Percentiles rank a stretch among this genome's conserved stretches.
These are phyloP conservation scores for Saraca asoca DNA, from an alignment of 331 rosid genomes.

Conservation along the genomic window DNA sequence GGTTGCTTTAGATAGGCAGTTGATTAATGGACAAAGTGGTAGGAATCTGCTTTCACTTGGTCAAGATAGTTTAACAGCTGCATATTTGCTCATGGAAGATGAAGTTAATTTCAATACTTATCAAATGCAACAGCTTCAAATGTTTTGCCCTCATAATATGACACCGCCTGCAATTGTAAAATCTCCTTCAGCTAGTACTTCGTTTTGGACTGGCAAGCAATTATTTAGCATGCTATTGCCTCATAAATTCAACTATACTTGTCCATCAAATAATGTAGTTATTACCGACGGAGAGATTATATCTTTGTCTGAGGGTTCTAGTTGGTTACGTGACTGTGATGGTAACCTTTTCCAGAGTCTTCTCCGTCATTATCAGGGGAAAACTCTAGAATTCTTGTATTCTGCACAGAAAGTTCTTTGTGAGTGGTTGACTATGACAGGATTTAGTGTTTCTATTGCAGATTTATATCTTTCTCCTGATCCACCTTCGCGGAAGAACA, in stretches of 20 bases:
- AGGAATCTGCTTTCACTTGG: constrained; percentile 78
- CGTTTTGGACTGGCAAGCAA: constrained; percentile 85
- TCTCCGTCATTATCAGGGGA: constrained; percentile 48
- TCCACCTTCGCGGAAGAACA: constrained; percentile 56
- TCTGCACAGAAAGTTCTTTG: constrained; percentile 78
- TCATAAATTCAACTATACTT: constrained; percentile 56
- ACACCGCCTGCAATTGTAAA: constrained; percentile 59
- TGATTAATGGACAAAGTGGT: constrained; percentile 87
- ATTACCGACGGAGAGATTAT: constrained; percentile 65
- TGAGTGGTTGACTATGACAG: constrained; percentile 86
- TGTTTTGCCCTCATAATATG: constrained; percentile 49
- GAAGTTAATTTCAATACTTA: constrained; percentile 47
- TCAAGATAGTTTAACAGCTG: constrained; percentile 92
- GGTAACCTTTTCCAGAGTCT: constrained; percentile 68
- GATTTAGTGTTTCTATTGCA: constrained; percentile 85
- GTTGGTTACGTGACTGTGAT: constrained; percentile 66
- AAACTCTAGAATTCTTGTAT: constrained; percentile 56
- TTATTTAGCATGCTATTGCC: constrained; percentile 83
- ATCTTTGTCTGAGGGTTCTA: constrained; percentile 61
- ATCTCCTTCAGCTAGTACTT: constrained; percentile 48
- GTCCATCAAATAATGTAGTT: constrained; percentile 52
- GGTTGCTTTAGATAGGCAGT: constrained; percentile 76
- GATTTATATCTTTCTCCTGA: constrained; percentile 74
- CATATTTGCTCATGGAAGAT: constrained; percentile 70
- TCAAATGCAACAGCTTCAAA: constrained; percentile 86